These are phyloP conservation scores for Kwoniella dendrophila DNA, from an alignment of 768 basidiomycete species.

Conservation along the genomic window DNA sequence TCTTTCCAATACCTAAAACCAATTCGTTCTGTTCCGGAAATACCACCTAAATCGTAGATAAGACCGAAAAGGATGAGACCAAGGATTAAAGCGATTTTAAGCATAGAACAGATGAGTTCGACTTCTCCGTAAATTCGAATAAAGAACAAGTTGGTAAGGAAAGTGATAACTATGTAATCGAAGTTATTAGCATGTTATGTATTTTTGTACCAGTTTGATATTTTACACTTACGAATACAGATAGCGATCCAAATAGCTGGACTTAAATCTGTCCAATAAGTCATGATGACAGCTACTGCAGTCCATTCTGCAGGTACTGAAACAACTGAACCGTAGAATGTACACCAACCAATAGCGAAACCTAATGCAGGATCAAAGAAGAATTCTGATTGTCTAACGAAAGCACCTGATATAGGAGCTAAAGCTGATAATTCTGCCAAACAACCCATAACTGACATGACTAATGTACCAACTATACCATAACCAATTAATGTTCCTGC, in stretches of 20 bases:
- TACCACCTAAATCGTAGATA: slow-evolving; percentile 34
- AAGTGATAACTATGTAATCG: slow-evolving; percentile 44
- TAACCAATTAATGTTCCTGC: slow-evolving; percentile 26
- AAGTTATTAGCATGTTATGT: too few species aligned
- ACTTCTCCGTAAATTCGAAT: slow-evolving; percentile 37
- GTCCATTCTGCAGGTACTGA: slow-evolving; percentile 25
- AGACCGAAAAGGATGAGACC: slow-evolving; percentile 34
- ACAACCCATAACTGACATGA: slow-evolving; percentile 59
- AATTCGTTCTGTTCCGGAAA: slow-evolving; percentile 24
- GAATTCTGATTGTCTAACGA: slow-evolving; percentile 22
- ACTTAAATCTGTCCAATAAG: slow-evolving; percentile 32
- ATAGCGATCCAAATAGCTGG: slow-evolving; percentile 31
- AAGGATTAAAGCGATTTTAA: slow-evolving; percentile 30
- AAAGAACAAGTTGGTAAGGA: slow-evolving; percentile 56
- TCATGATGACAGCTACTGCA: slow-evolving; percentile 23
- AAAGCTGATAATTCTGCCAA: slow-evolving; percentile 68
- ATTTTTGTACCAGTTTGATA: too few species aligned
- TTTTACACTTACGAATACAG: slow-evolving; percentile 18
- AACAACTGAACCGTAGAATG: slow-evolving; percentile 18
- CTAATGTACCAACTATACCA: slow-evolving; percentile 57
- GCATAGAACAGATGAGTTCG: slow-evolving; percentile 25
- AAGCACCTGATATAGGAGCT: slow-evolving; percentile 35
- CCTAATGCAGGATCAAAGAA: slow-evolving; percentile 38
- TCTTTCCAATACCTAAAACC: slow-evolving; percentile 41
- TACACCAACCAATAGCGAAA: slow-evolving; percentile 35